Base-by-base conservation (phyloP, 2,329 filamentous ascomycete species). In the Tolypocladium tundrense region DNA sequence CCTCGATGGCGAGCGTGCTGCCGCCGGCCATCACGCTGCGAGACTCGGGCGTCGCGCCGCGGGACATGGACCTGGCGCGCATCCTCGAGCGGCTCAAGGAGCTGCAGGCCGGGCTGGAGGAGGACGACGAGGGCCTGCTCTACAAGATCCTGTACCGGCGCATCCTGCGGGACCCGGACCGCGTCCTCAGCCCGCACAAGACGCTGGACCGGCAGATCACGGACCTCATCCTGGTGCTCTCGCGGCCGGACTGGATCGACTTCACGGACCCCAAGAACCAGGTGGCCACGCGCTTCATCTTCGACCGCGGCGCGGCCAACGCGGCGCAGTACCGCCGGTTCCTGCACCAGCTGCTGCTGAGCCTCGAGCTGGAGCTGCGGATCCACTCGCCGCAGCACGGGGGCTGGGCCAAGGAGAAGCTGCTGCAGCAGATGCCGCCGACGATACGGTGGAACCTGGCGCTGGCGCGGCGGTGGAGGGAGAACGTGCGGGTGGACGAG, bases 291-390 rank as follows among this genome's bases (percentile, higher is more conserved):
- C 84, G 85, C 57, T 90, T 87, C 70, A 87, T 91, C 60, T 85
- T 86, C 61, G 82, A 87, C 63, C 78, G 79, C 14, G 76, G 78
- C 58, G 75, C 79, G 41, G 74, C 76, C 21, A 85, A 86, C 63
- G 75, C 79, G 52, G 72, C 76, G 21, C 78, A 79, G 59, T 88
- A 87, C 64, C 79, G 81, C 59, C 79, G 79, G 33, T 91, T 91
- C 73, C 90, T 89, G 69, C 87, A 90, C 68, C 88, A 91, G 70
- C 73, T 91, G n/a, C 76, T 91, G 3, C 79, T 91, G 48, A 87
- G 86, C 61, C 77, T 88, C 54, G 88, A 91, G 70, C 76, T 91
- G 6, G 84, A 89, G 65, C 70, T 88, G 58, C 82, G 88, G 43
- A 88, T 91, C 64, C 82, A 87, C 64, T 85, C 82, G 1, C 75